phyloP scores from a whole-genome alignment of 163 green algal species.

The Scenedesmus sp. region DNA sequence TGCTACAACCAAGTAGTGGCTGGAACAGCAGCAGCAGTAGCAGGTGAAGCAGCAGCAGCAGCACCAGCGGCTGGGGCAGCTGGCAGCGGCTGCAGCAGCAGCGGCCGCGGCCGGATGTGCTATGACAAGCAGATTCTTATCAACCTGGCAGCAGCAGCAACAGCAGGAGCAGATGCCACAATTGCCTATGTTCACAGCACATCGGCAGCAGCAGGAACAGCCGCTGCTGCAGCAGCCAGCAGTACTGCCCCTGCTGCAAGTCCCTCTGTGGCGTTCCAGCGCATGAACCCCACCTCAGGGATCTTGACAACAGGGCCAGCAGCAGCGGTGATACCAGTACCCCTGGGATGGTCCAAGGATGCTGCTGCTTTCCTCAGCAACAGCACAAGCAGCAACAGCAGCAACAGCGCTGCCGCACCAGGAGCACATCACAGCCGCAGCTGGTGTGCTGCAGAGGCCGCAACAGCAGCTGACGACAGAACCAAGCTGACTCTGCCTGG shows the following conservation, averaged over 20 bases:
- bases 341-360: neutral
- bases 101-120: neutral
- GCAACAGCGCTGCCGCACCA: neutral
- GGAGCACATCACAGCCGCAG: neutral
- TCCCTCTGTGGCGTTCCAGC: neutral
- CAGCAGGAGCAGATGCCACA: neutral
- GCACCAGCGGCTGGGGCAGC: neutral
- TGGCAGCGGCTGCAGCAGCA: neutral
- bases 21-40: neutral
- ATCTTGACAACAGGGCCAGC: neutral
- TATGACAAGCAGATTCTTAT: constrained; percentile 10
- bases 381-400: neutral
- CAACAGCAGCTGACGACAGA: neutral
- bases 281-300: neutral
- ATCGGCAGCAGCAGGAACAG: neutral
- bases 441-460: neutral
- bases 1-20: neutral
- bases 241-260: neutral
- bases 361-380: neutral
- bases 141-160: neutral
- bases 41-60: neutral
- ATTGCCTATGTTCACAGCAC: neutral
- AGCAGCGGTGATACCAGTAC: neutral
- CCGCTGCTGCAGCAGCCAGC: neutral
- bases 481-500: neutral